Conservation (phyloP, 192 early-diverging fungal species). For the Backusella tarrabulga region DNA sequence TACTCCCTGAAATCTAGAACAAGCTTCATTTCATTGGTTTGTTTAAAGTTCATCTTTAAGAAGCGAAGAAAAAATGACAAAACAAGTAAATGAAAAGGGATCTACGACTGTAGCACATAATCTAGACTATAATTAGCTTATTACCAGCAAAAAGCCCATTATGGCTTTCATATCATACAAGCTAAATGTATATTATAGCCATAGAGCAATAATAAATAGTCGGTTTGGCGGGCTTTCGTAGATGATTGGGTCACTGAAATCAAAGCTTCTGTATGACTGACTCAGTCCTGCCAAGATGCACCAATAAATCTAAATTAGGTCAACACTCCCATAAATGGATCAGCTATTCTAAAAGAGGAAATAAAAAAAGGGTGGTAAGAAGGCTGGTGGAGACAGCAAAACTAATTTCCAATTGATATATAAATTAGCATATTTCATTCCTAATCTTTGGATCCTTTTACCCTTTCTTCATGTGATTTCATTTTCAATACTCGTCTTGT, state of each 20-base stretch:
- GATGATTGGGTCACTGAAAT: too few species aligned
- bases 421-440: too few species aligned
- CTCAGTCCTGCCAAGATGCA: not conserved
- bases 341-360: not conserved
- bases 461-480: too few species aligned
- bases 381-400: too few species aligned
- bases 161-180: not conserved
- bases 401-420: too few species aligned
- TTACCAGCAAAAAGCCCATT: not conserved
- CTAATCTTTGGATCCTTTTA: too few species aligned
- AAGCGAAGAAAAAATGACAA: not conserved
- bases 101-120: not conserved
- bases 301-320: not conserved
- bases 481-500: too few species aligned
- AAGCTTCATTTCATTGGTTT: not conserved
- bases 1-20: slow-evolving; percentile 4
- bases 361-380: not conserved
- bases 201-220: not conserved
- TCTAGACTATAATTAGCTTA: not conserved
- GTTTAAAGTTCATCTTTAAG: not conserved
- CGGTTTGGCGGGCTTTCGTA: not conserved
- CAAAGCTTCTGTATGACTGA: not conserved
- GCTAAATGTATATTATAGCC: not conserved
- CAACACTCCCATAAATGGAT: not conserved
- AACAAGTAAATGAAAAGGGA: not conserved